Percentiles rank a stretch among this genome's conserved stretches.
Evolutionary conservation across 2,329 filamentous ascomycete species (phyloP).

Genomic region (Corynespora cassiicola): DNA sequence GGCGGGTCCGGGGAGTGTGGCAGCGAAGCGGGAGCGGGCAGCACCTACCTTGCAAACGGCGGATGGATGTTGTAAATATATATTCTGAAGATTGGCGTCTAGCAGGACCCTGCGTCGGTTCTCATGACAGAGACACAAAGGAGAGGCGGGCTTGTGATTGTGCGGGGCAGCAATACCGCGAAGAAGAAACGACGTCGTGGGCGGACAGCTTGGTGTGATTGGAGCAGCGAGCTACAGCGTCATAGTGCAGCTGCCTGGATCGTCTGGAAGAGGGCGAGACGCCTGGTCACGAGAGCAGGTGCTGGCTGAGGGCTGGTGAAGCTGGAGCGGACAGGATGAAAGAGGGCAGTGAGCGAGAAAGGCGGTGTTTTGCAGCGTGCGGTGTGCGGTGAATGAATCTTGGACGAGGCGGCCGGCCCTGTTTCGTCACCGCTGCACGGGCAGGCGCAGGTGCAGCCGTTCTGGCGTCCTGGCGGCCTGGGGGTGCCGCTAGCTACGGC

Average conservation of each 20-base stretch:
- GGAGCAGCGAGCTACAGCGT: slow-evolving; percentile 28
- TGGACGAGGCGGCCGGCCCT: slow-evolving; percentile 8
- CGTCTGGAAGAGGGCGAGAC: not conserved
- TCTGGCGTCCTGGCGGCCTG: no score
- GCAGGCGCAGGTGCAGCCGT: no score
- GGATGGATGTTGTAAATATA: no score
- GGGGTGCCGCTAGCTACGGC: slow-evolving; percentile 28
- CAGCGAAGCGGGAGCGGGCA: no score
- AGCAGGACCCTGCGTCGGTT: slow-evolving; percentile 22
- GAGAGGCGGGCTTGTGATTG: slow-evolving; percentile 19
- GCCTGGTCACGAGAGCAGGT: slow-evolving; percentile 16
- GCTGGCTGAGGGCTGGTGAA: no score
- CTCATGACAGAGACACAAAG: slow-evolving; percentile 34
- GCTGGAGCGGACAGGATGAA: slow-evolving; percentile 1
- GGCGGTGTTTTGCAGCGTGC: not conserved
- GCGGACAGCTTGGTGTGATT: slow-evolving; percentile 36
- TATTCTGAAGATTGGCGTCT: no score
- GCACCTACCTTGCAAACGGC: no score
- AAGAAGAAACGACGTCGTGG: slow-evolving; percentile 29
- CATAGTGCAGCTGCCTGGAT: slow-evolving; percentile 16
- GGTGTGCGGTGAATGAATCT: not conserved
- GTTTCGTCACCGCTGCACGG: slow-evolving; percentile 35
- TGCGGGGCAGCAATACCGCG: slow-evolving; percentile 9
- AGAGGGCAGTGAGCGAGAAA: not conserved
- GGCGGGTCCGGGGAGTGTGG: no score